Evolutionary conservation across 257 asterid genomes (phyloP).

Genomic region (Handroanthus guayacan): DNA sequence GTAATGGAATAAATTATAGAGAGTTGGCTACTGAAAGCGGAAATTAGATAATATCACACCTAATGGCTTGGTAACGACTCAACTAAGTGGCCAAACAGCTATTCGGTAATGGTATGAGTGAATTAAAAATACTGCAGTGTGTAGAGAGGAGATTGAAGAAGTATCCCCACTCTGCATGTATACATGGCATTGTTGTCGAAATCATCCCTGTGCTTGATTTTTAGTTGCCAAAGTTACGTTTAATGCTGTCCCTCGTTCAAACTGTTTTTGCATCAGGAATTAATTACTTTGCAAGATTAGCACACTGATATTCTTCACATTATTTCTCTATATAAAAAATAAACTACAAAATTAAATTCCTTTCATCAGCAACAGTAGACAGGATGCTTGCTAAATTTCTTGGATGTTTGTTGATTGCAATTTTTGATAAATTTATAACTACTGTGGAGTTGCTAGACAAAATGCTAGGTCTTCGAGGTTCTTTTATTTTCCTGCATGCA

Average conservation of each 20-base stretch:
- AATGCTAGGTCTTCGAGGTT: background rate
- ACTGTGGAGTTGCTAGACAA: background rate
- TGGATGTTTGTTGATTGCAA: slow-evolving; percentile 1
- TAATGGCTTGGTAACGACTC: background rate
- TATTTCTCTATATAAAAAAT: background rate
- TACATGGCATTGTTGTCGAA: background rate
- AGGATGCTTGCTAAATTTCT: slow-evolving; percentile 12
- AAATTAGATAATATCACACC: slow-evolving; percentile 2
- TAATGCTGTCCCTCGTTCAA: background rate
- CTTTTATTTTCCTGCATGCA: background rate
- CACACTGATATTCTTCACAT: background rate
- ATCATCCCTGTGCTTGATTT: background rate
- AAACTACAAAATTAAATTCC: background rate
- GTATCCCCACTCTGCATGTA: background rate
- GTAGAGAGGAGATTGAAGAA: slow-evolving; percentile 20
- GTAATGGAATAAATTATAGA: slow-evolving; percentile 7
- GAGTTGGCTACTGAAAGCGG: background rate
- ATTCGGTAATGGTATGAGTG: background rate
- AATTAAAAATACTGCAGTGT: background rate
- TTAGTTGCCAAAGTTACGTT: background rate
- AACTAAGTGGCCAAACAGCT: background rate
- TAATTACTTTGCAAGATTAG: background rate
- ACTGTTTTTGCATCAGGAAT: background rate
- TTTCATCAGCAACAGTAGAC: background rate
- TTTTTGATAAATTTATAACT: background rate